Evolutionary conservation across 2,329 filamentous ascomycete species (phyloP).

Genomic region (Byssothecium circinans): DNA sequence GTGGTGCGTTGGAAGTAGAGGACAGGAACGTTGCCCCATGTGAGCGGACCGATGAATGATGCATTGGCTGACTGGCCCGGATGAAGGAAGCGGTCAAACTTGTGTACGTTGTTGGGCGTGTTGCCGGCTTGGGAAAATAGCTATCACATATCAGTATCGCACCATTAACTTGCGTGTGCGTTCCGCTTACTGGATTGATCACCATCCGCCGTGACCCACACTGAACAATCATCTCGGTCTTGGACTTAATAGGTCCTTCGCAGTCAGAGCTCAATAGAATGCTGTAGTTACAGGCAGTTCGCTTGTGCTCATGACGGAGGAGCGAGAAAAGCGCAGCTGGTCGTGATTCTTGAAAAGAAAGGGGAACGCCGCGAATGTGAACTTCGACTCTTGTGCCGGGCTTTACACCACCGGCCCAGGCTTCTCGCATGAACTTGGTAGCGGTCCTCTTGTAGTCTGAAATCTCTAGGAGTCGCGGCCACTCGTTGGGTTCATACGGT

Average conservation of each 20-base stretch:
- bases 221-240: slow-evolving; percentile 89
- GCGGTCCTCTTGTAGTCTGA: slow-evolving; percentile 87
- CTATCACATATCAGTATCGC: slow-evolving; percentile 11
- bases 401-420: slow-evolving; percentile 82
- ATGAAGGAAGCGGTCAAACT: slow-evolving; percentile 89
- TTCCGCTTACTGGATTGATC: slow-evolving; percentile 67
- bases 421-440: slow-evolving; percentile 75
- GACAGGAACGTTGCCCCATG: slow-evolving; percentile 88
- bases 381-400: slow-evolving; percentile 83
- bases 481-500: slow-evolving; percentile 85
- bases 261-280: slow-evolving; percentile 81
- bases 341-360: slow-evolving; percentile 56
- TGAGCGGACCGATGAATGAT: slow-evolving; percentile 85
- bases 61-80: slow-evolving; percentile 88
- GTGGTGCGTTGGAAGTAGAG: slow-evolving; percentile 75
- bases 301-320: slow-evolving; percentile 92
- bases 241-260: slow-evolving; percentile 77
- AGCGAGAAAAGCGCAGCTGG: slow-evolving; percentile 82
- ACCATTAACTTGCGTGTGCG: background rate
- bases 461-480: slow-evolving; percentile 81
- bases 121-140: slow-evolving; percentile 87
- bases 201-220: slow-evolving; percentile 84
- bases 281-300: slow-evolving; percentile 80
- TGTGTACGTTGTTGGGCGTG: slow-evolving; percentile 96
- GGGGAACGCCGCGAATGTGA: slow-evolving; percentile 65